Evolutionary conservation across 139 green algal genomes (phyloP).

Genomic region (Picochlorum sp.): DNA sequence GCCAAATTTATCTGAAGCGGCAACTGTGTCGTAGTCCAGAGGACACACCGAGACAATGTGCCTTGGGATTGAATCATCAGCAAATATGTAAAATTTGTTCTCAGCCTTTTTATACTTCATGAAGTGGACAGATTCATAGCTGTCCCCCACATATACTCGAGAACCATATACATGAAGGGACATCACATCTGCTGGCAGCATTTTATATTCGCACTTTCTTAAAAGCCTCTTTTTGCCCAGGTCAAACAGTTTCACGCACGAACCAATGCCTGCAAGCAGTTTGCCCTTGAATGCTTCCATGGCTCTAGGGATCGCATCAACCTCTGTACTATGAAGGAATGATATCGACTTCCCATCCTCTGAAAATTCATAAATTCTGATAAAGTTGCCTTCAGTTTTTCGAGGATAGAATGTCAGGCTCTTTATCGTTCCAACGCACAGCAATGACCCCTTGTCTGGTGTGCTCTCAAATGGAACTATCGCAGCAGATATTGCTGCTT

Average conservation of each 20-base stretch:
- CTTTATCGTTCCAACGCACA: conserved; percentile 75
- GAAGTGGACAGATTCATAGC: conserved; percentile 70
- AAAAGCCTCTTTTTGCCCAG: conserved; percentile 95
- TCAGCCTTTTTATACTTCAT: conserved; percentile 81
- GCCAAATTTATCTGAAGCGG: conserved; percentile 89
- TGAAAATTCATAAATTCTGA: conserved; percentile 71
- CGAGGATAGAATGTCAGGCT: conserved; percentile 75
- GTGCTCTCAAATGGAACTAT: conserved; percentile 51
- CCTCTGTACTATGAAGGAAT: conserved; percentile 83
- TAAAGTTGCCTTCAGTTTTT: conserved; percentile 51
- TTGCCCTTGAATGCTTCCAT: conserved; percentile 77
- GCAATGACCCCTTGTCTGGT: conserved; percentile 29
- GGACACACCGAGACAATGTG: conserved; percentile 68
- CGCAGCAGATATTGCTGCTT: conserved; percentile 53
- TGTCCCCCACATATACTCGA: conserved; percentile 80
- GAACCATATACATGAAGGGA: conserved; percentile 52
- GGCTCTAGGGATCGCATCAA: conserved; percentile 60
- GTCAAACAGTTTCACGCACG: conserved; percentile 83
- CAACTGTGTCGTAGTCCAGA: conserved; percentile 95
- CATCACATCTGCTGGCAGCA: conserved; percentile 64
- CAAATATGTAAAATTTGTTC: conserved; percentile 90
- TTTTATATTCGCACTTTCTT: conserved; percentile 87
- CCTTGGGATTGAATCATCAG: conserved; percentile 75
- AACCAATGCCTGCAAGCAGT: conserved; percentile 81
- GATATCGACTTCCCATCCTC: conserved; percentile 53